Percentiles rank a stretch among this genome's conserved stretches.
These are phyloP conservation scores for Solanum piurae DNA, from an alignment of 257 asterid genomes.

Conservation along the genomic window DNA sequence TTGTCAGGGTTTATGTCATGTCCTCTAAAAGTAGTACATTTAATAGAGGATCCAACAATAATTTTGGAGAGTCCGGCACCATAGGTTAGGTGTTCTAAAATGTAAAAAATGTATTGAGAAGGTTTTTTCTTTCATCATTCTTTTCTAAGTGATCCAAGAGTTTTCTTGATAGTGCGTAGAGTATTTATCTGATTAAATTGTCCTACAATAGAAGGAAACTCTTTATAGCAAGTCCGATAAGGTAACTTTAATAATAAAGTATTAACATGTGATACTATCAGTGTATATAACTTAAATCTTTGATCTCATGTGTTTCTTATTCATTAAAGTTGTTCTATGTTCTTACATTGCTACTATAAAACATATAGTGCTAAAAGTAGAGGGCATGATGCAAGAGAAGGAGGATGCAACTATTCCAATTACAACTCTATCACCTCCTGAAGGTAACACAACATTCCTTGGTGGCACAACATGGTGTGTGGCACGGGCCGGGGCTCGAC, in stretches of 20 bases:
- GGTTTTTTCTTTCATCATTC: neutral
- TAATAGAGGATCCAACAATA: neutral
- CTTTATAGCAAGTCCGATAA: neutral
- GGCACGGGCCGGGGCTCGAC: conserved; percentile 47
- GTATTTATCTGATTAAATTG: neutral
- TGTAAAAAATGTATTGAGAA: neutral
- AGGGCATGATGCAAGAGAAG: conserved; percentile 33
- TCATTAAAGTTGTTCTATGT: neutral
- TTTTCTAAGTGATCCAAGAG: neutral
- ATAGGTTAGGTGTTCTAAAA: neutral
- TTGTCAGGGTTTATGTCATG: neutral
- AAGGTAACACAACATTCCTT: conserved; percentile 75
- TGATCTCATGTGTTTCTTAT: neutral
- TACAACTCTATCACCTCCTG: conserved; percentile 36
- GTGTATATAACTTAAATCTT: neutral
- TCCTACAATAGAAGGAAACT: neutral
- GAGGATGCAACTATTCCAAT: conserved; percentile 23
- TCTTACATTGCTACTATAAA: neutral
- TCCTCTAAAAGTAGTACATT: neutral
- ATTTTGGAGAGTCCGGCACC: neutral
- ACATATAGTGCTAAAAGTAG: conserved; percentile 5
- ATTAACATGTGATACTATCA: neutral
- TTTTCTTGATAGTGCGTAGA: neutral
- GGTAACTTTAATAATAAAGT: neutral
- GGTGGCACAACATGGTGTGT: conserved; percentile 63